Conservation (phyloP, 495 filamentous ascomycete species). For the Cercophora samala region DNA sequence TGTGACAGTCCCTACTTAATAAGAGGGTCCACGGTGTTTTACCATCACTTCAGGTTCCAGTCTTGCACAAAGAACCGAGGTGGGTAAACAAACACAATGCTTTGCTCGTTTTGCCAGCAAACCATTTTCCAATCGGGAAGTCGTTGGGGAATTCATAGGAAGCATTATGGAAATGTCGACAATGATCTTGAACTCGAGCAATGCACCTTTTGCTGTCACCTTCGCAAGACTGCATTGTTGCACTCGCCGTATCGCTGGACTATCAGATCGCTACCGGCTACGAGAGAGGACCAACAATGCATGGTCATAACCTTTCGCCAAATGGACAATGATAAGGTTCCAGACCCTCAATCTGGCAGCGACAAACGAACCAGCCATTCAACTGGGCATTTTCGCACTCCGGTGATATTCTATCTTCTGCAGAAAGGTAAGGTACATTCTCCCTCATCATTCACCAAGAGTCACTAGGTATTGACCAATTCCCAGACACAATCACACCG, state of each 20-base stretch:
- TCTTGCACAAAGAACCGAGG: too few relatives aligned
- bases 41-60: too few relatives aligned
- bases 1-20: too few relatives aligned
- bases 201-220: not conserved
- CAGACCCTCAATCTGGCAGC: too few relatives aligned
- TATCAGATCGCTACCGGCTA: not conserved
- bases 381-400: too few relatives aligned
- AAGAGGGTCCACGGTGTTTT: too few relatives aligned
- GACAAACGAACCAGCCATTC: not conserved
- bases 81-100: not conserved
- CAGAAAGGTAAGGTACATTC: not conserved
- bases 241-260: constrained; percentile 7
- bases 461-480: not conserved
- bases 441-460: not conserved
- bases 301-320: constrained; percentile 6
- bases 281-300: not conserved
- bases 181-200: constrained; percentile 1
- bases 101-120: not conserved
- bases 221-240: not conserved
- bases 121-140: not conserved
- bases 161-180: not conserved
- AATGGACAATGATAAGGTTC: not conserved
- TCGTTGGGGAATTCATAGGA: not conserved
- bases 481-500: not conserved
- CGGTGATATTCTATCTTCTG: constrained; percentile 1